phyloP scores from a whole-genome alignment of 2,329 filamentous ascomycete genomes.

The Pseudogymnoascus sp. region DNA sequence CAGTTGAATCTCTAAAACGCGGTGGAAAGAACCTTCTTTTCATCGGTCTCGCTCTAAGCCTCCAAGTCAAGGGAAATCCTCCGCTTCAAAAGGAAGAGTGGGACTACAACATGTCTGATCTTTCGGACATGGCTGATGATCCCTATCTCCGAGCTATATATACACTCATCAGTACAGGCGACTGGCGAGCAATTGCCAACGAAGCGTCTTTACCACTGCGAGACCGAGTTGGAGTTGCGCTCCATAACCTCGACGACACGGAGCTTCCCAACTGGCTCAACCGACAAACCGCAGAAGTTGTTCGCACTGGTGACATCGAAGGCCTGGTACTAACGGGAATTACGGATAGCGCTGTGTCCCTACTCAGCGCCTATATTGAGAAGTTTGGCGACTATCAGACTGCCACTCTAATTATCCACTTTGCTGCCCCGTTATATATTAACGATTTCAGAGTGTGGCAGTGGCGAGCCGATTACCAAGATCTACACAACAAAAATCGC shows the following conservation, averaged over 20 bases:
- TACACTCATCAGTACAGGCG: constrained; percentile 64
- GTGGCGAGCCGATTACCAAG: constrained; percentile 65
- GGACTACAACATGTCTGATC: constrained; percentile 21
- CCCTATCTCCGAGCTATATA: constrained; percentile 75
- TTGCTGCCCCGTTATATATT: constrained; percentile 67
- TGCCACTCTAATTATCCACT: constrained; percentile 63
- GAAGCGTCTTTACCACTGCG: constrained; percentile 65
- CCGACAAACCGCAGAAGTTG: constrained; percentile 52
- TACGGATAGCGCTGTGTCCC: constrained; percentile 61
- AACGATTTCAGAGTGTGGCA: constrained; percentile 66
- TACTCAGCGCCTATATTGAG: constrained; percentile 66
- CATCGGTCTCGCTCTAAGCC: constrained; percentile 56
- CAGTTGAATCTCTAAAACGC: constrained; percentile 60
- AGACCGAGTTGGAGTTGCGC: constrained; percentile 65
- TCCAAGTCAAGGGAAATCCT: constrained; percentile 44
- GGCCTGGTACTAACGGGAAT: constrained; percentile 72
- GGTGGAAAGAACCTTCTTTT: constrained; percentile 63
- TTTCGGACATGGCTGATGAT: constrained; percentile 49
- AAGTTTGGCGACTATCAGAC: constrained; percentile 74
- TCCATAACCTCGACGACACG: constrained; percentile 55
- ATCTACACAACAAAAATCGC: constrained; percentile 64
- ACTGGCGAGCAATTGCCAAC: constrained; percentile 67
- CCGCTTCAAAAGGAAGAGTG: constrained; percentile 22
- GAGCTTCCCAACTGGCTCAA: constrained; percentile 59
- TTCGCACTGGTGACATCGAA: constrained; percentile 62